Base-by-base conservation (phyloP, 2,329 filamentous ascomycete genomes). In the Phialophora tarda region DNA sequence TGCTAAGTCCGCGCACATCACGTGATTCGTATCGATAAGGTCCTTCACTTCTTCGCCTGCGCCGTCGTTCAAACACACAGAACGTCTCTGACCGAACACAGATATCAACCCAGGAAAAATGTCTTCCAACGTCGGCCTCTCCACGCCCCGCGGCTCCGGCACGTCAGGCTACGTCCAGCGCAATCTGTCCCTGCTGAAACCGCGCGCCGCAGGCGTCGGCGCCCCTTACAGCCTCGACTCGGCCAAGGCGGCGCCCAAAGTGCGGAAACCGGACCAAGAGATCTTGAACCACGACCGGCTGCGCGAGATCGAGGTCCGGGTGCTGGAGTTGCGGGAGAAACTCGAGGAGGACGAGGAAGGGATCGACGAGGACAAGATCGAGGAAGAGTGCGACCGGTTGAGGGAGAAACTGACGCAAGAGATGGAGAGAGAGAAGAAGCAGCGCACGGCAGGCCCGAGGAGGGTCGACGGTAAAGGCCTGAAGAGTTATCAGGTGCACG, bases 91-190 rank as follows among this genome's bases (percentile, higher is more conserved):
- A 30, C 28, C 28, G 6, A 30, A 30, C 28, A n/a, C n/a, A n/a
- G n/a, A n/a, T n/a, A n/a, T n/a, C n/a, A n/a, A n/a, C n/a, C n/a
- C n/a, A n/a, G n/a, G n/a, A n/a, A 23, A 98, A 23, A 98, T 98
- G 95, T 95, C 93, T 67, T 93, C 95, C 72, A 99, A 99, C 82
- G 95, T 99, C 75, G 96, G 95, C 65, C 92, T 99, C 74, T 89
- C 90, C 64, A 99, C 95, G 4, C 95, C 95, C 2, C 90, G 95
- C 75, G 95, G 95, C 72, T 96, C 91, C 77, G 95, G 95, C 56
- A 99, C 95, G 64, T 98, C 94, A 0, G 95, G 95, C 77, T 98
- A 98, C 78, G 94, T 99, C 64, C 94, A 98, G 81, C 92, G 93
- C 79, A 99, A 98, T 82, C 88, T 93, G 41, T 95, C 95, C 21